A percentile compares a stretch with the other conserved stretches of the same genome.
Conservation (phyloP, 805 yeast genomes). For the Cyberlindnera suaveolens region DNA sequence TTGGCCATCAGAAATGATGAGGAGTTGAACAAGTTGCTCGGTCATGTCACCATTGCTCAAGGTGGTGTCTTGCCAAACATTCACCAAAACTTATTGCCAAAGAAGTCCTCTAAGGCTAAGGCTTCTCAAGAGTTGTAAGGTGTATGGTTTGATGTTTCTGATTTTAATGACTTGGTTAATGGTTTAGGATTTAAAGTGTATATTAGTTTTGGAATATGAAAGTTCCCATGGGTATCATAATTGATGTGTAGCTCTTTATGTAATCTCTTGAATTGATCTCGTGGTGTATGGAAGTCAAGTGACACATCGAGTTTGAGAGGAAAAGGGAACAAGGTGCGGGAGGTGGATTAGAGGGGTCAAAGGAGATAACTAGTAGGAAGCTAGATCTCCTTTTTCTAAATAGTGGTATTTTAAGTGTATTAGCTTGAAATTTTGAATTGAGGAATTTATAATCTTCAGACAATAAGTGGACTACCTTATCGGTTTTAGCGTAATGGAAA, state of each 20-base stretch:
- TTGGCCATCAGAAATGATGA: conserved; percentile 98
- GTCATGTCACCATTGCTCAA: conserved; percentile 94
- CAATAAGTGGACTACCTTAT: too few species aligned
- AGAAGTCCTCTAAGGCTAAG: conserved; percentile 57
- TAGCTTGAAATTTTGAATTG: too few species aligned
- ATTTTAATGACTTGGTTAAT: conserved; percentile 2
- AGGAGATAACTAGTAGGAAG: too few species aligned
- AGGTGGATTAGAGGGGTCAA: too few species aligned
- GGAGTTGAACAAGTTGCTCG: conserved; percentile 90
- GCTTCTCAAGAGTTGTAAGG: conserved; percentile 54
- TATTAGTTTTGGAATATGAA: conserved; percentile 1
- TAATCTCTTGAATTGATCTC: too few species aligned
- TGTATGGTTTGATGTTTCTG: conserved; percentile 3
- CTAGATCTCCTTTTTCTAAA: too few species aligned
- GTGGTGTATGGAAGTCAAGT: too few species aligned
- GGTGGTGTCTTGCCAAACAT: conserved; percentile 99
- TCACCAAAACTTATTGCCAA: conserved; percentile 86
- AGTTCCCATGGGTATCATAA: background rate
- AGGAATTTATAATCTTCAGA: too few species aligned
- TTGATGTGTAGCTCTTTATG: background rate
- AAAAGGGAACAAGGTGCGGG: too few species aligned
- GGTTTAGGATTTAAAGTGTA: conserved; percentile 2
- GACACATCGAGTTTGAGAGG: too few species aligned
- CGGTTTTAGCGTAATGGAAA: too few species aligned
- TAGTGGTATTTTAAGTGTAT: too few species aligned